A percentile compares a stretch with the other conserved stretches of the same genome.
These are phyloP conservation scores for Zymoseptoria ardabiliae DNA, from an alignment of 2,329 filamentous ascomycete genomes.

Conservation along the genomic window DNA sequence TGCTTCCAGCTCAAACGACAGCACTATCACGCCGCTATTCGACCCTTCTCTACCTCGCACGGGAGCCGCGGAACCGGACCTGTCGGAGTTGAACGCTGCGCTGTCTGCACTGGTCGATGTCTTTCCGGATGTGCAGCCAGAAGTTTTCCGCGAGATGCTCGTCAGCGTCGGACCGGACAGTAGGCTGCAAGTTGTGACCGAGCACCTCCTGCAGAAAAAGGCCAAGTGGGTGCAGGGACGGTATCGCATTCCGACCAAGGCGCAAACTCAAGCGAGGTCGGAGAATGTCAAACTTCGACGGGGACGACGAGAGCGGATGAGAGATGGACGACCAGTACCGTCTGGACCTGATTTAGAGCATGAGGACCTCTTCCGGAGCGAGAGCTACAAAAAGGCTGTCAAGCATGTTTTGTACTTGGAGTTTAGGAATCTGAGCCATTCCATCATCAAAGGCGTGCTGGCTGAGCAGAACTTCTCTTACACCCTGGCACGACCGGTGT, in stretches of 20 bases:
- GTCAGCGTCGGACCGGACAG: slow-evolving; percentile 68
- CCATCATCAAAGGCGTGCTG: slow-evolving; percentile 69
- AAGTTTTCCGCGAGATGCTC: slow-evolving; percentile 78
- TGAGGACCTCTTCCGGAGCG: slow-evolving; percentile 60
- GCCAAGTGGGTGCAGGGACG: slow-evolving; percentile 64
- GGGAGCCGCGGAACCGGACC: slow-evolving; percentile 46
- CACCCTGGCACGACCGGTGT: slow-evolving; percentile 60
- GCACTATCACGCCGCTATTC: slow-evolving; percentile 21
- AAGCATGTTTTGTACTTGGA: slow-evolving; percentile 63
- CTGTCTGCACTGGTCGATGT: slow-evolving; percentile 62
- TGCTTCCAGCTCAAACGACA: slow-evolving; percentile 11
- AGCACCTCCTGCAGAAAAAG: slow-evolving; percentile 66
- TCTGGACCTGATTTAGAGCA: slow-evolving; percentile 38
- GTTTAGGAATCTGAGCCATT: slow-evolving; percentile 66
- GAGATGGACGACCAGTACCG: neutral
- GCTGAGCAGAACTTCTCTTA: slow-evolving; percentile 78
- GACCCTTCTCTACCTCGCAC: slow-evolving; percentile 16
- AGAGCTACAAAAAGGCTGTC: slow-evolving; percentile 61
- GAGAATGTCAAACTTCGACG: neutral
- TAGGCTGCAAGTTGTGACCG: slow-evolving; percentile 66
- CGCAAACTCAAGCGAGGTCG: neutral
- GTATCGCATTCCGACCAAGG: slow-evolving; percentile 30
- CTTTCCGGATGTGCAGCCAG: slow-evolving; percentile 73
- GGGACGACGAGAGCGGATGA: neutral
- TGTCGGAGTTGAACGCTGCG: slow-evolving; percentile 62